Evolutionary conservation across 805 yeast genomes (phyloP).

Genomic region (Wickerhamomyces xylosicus): DNA sequence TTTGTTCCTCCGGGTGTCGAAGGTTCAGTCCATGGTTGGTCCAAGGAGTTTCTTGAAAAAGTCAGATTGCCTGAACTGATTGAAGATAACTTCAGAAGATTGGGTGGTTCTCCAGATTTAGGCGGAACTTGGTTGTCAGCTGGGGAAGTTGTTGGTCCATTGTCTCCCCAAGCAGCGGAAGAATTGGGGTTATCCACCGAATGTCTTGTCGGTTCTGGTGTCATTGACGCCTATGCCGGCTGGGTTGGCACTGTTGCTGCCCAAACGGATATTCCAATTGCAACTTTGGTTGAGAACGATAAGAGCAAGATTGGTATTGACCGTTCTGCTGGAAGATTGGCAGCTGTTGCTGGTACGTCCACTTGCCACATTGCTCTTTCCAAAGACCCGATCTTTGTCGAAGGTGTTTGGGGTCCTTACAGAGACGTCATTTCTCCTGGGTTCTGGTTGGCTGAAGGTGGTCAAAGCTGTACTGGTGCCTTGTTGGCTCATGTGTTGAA

Average conservation of each 20-base stretch:
- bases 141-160: slow-evolving; percentile 79
- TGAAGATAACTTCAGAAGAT: slow-evolving; percentile 61
- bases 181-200: slow-evolving; percentile 74
- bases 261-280: slow-evolving; percentile 45
- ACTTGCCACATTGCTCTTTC: slow-evolving; percentile 93
- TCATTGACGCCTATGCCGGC: slow-evolving; percentile 97
- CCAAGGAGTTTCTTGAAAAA: slow-evolving; percentile 56
- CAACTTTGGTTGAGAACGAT: slow-evolving; percentile 42
- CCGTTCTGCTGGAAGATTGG: slow-evolving; percentile 72
- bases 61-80: slow-evolving; percentile 71
- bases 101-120: slow-evolving; percentile 76
- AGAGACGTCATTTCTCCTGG: slow-evolving; percentile 85
- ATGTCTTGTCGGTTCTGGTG: slow-evolving; percentile 89
- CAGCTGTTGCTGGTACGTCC: slow-evolving; percentile 98
- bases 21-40: slow-evolving; percentile 83
- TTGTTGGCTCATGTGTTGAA: slow-evolving; percentile 78
- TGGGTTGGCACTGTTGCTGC: slow-evolving; percentile 99
- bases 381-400: slow-evolving; percentile 74
- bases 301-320: slow-evolving; percentile 36
- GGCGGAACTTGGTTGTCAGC: slow-evolving; percentile 74
- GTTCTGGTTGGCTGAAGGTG: slow-evolving; percentile 96
- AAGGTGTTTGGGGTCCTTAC: slow-evolving; percentile 99
- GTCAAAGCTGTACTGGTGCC: slow-evolving; percentile 97
- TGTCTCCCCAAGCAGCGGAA: slow-evolving; percentile 56
- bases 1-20: slow-evolving; percentile 89